phyloP scores from a whole-genome alignment of 2,329 filamentous ascomycete species.

The Xylaria sp. region DNA sequence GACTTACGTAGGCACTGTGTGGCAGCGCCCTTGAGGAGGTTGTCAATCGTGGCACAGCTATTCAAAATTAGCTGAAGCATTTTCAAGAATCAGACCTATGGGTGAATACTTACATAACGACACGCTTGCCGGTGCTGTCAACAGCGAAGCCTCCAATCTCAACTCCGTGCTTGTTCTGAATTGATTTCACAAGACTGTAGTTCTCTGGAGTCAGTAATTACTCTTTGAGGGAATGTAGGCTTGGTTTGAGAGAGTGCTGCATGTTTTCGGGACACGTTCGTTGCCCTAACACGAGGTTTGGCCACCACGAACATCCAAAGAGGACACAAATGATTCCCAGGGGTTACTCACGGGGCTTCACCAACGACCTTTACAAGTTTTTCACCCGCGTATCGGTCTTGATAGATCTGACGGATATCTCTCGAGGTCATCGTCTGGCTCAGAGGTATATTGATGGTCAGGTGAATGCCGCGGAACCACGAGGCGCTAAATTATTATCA shows the following conservation, averaged over 20 bases:
- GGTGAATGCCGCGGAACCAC: constrained; percentile 96
- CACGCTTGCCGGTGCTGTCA: constrained; percentile 86
- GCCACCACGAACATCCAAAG: too few relatives aligned
- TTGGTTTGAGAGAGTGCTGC: too few relatives aligned
- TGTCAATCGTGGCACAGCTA: constrained; percentile 87
- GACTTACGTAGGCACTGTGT: constrained; percentile 90
- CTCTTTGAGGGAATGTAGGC: too few relatives aligned
- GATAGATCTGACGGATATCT: constrained; percentile 93
- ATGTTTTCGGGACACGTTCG: too few relatives aligned
- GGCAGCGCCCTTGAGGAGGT: constrained; percentile 90
- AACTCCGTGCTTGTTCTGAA: constrained; percentile 85
- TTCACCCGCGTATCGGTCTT: constrained; percentile 95
- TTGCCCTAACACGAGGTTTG: too few relatives aligned
- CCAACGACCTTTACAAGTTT: constrained; percentile 93
- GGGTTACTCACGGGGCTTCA: constrained; percentile 73
- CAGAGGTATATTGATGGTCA: constrained; percentile 90
- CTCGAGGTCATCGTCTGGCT: constrained; percentile 87
- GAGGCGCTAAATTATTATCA: constrained; percentile 70
- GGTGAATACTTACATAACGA: constrained; percentile 70
- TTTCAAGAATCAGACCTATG: neutral
- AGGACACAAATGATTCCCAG: too few relatives aligned
- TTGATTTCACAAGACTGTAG: constrained; percentile 73
- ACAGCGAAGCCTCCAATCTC: constrained; percentile 98
- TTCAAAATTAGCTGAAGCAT: constrained; percentile 9
- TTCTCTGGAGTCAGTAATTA: too few relatives aligned